phyloP scores from a whole-genome alignment of 1,284 basidiomycete species.

The Gomphus sp. region DNA sequence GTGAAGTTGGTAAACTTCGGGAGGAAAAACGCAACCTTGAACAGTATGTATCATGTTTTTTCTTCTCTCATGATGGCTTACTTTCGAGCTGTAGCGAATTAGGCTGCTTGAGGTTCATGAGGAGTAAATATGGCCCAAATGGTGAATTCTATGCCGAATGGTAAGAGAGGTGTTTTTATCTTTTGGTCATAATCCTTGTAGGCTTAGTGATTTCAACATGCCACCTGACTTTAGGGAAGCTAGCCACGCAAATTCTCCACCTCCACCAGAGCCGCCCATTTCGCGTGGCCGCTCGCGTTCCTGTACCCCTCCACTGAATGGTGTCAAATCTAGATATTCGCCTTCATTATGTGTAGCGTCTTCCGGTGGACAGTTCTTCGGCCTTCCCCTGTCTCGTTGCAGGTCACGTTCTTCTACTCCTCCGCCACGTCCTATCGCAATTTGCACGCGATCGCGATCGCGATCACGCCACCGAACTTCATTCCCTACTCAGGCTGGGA shows the following conservation, averaged over 20 bases:
- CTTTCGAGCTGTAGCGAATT: constrained; percentile 44
- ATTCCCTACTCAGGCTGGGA: too few relatives aligned
- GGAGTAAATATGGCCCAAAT: constrained; percentile 63
- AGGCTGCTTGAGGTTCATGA: constrained; percentile 53
- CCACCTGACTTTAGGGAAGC: constrained; percentile 24
- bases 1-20: constrained; percentile 15
- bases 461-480: too few relatives aligned
- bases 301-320: too few relatives aligned
- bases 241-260: constrained; percentile 23
- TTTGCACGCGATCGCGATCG: too few relatives aligned
- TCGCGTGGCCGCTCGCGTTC: too few relatives aligned
- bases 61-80: background rate
- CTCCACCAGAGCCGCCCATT: constrained; percentile 30
- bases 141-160: constrained; percentile 70
- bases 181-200: constrained; percentile 6
- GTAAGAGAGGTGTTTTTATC: constrained; percentile 24
- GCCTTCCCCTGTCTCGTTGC: too few relatives aligned
- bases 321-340: too few relatives aligned
- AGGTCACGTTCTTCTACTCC: too few relatives aligned
- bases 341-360: too few relatives aligned
- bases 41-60: constrained; percentile 40
- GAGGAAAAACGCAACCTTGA: constrained; percentile 25
- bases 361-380: too few relatives aligned
- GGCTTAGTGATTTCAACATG: constrained; percentile 40
- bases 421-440: too few relatives aligned